phyloP scores from a whole-genome alignment of 352 stramenopile genomes.

The Thalassiosira hispida region DNA sequence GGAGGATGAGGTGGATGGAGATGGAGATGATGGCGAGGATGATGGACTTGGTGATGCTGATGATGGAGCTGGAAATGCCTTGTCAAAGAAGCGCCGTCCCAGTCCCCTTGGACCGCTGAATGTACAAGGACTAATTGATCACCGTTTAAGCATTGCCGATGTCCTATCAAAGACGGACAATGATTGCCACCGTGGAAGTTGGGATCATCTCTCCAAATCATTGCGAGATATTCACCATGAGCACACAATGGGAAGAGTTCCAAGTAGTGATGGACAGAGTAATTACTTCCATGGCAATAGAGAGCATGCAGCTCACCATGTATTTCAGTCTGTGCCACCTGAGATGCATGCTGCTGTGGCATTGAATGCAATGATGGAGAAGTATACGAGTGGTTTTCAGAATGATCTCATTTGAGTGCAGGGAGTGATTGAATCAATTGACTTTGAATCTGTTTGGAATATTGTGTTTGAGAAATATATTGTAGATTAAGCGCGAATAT shows the following conservation, averaged over 20 bases:
- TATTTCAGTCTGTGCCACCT: constrained; percentile 20
- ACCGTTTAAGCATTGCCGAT: constrained; percentile 30
- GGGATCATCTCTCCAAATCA: constrained; percentile 22
- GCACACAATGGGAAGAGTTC: not conserved
- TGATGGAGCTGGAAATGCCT: not conserved
- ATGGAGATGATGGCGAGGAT: constrained; percentile 3
- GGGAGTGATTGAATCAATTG: no score
- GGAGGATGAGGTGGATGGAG: constrained; percentile 18
- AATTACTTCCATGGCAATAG: not conserved
- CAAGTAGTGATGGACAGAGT: not conserved
- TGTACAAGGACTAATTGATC: constrained; percentile 28
- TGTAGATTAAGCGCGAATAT: no score
- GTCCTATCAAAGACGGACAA: constrained; percentile 24
- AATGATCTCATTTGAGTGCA: constrained; percentile 41
- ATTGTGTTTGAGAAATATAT: no score
- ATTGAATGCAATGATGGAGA: constrained; percentile 46
- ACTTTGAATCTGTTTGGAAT: no score
- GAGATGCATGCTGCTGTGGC: constrained; percentile 48
- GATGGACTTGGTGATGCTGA: not conserved
- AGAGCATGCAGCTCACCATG: constrained; percentile 7
- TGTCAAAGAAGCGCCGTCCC: not conserved
- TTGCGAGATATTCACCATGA: constrained; percentile 17
- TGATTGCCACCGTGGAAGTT: constrained; percentile 19
- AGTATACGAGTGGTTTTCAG: constrained; percentile 32
- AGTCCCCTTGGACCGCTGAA: constrained; percentile 22